phyloP scores from a whole-genome alignment of 2,329 filamentous ascomycete species.

The Pseudonectria foliicola region DNA sequence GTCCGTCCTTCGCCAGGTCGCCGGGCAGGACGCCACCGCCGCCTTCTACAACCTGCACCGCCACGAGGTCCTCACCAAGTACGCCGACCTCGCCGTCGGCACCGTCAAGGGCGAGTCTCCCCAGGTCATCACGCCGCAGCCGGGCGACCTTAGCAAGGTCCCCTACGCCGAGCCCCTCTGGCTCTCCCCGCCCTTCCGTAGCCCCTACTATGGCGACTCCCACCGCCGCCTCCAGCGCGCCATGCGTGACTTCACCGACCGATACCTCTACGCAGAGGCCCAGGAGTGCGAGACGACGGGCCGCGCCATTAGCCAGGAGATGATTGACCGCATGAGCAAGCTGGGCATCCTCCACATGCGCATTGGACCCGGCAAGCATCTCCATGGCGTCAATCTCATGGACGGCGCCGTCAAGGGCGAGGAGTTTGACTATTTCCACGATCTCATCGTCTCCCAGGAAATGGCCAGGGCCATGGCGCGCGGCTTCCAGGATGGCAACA shows the following conservation, averaged over 20 bases:
- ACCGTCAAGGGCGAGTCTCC: slow-evolving; percentile 68
- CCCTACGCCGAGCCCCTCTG: slow-evolving; percentile 83
- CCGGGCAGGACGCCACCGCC: slow-evolving; percentile 71
- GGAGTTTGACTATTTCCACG: slow-evolving; percentile 84
- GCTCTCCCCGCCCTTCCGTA: slow-evolving; percentile 70
- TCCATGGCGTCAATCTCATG: slow-evolving; percentile 63
- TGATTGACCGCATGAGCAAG: slow-evolving; percentile 74
- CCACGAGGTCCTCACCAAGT: slow-evolving; percentile 81
- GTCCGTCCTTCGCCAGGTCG: slow-evolving; percentile 72
- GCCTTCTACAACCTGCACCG: slow-evolving; percentile 90
- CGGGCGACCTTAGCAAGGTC: slow-evolving; percentile 67
- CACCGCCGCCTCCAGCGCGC: slow-evolving; percentile 63
- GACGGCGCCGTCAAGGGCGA: slow-evolving; percentile 65
- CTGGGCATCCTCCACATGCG: slow-evolving; percentile 73
- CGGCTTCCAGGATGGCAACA: slow-evolving; percentile 80
- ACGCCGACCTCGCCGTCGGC: slow-evolving; percentile 67
- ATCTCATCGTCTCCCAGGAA: slow-evolving; percentile 70
- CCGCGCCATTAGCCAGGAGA: slow-evolving; percentile 59
- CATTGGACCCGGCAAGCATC: slow-evolving; percentile 73
- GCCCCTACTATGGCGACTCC: slow-evolving; percentile 72
- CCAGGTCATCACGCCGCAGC: slow-evolving; percentile 60
- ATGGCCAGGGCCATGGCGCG: slow-evolving; percentile 61
- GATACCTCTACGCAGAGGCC: slow-evolving; percentile 65
- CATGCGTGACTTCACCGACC: slow-evolving; percentile 66
- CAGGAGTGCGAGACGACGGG: slow-evolving; percentile 69